Percentiles rank a stretch among this genome's conserved stretches.
phyloP scores from a whole-genome alignment of 345 rosid species.

The Rubroshorea leprosula region DNA sequence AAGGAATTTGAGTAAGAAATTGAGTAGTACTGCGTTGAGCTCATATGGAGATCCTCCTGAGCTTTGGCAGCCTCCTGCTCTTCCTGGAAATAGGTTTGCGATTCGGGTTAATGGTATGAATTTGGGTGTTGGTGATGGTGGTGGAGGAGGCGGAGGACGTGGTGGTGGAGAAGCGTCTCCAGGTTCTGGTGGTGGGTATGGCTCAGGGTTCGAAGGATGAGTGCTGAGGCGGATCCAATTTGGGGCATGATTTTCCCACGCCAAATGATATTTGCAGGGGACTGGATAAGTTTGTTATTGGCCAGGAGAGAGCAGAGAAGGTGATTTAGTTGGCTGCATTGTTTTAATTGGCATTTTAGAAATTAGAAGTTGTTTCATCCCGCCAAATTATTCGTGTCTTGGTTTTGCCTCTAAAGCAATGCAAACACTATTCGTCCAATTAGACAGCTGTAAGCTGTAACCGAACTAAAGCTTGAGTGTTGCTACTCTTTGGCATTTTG shows the following conservation, averaged over 20 bases:
- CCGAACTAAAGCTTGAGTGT: no score
- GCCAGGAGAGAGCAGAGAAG: conserved; percentile 97
- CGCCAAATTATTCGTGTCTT: neutral
- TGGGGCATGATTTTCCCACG: conserved; percentile 83
- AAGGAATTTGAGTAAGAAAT: conserved; percentile 24
- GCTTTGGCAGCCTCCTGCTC: conserved; percentile 99
- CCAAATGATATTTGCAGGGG: conserved; percentile 96
- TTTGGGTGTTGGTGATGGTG: conserved; percentile 33
- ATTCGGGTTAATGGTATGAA: conserved; percentile 41
- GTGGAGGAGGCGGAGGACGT: conserved; percentile 18
- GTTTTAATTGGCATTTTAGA: conserved; percentile 9
- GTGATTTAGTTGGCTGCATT: conserved; percentile 27
- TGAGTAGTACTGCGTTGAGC: conserved; percentile 30
- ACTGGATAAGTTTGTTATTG: conserved; percentile 90
- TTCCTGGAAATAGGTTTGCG: conserved; percentile 74
- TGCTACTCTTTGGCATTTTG: no score
- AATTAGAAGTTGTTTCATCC: neutral
- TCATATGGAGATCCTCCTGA: conserved; percentile 92
- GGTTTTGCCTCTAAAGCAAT: conserved; percentile 2
- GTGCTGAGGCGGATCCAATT: conserved; percentile 87
- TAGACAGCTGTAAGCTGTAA: no score
- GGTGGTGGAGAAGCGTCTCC: conserved; percentile 28
- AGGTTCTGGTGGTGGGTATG: conserved; percentile 35
- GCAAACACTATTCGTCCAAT: no score
- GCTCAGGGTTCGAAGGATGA: conserved; percentile 58